Evolutionary conservation across 345 rosid genomes (phyloP), one percentile per base, ranked within the genome.

Genomic region (Rhizophora apiculata): DNA sequence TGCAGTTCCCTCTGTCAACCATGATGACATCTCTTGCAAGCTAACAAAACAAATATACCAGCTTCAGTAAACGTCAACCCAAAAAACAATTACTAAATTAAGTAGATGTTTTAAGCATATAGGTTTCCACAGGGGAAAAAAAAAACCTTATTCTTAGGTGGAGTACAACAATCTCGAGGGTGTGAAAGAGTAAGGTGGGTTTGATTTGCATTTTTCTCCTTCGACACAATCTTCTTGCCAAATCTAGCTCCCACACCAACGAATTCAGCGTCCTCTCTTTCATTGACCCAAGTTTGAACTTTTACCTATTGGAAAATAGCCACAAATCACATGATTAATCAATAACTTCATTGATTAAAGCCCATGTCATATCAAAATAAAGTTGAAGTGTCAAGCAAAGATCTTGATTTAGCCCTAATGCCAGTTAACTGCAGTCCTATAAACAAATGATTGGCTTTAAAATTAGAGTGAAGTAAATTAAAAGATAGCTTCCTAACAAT

Each of bases 211-310:
- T 90, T 89, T 82, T 92, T 96, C 89, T 92, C 99, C 87, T 92
- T 90, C 1, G 98, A 86, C 43, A 86, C 96, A 65, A 96, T 92
- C 22, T 85, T 67, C 48, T 77, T 79, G 64, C 99, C 99, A 52
- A 96, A 96, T 81, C 99, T 84, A 64, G 99, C 98, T 46, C 98
- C 98, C 5, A 96, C 97, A 1, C 99, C 99, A 18, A 96, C 99
- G 78, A 86, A 96, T 82, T 96, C 99, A 24, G 73, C 89, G 68
- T 78, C 74, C 81, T 96, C 98, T 56, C 73, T 20, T 69, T 88
- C 97, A 81, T 88, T 65, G 62, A 92, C 76, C 98, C 96, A 95
- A 10, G 99, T 96, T 74, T 92, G 99, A 72, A 96, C 93, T 96
- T 92, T 96, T 59, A 96, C 99, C 99, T 92, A 64, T 64, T 19